Percentiles rank a stretch among this genome's conserved stretches.
Conservation (phyloP, 305 asterid species). For the Petunia hybrid region DNA sequence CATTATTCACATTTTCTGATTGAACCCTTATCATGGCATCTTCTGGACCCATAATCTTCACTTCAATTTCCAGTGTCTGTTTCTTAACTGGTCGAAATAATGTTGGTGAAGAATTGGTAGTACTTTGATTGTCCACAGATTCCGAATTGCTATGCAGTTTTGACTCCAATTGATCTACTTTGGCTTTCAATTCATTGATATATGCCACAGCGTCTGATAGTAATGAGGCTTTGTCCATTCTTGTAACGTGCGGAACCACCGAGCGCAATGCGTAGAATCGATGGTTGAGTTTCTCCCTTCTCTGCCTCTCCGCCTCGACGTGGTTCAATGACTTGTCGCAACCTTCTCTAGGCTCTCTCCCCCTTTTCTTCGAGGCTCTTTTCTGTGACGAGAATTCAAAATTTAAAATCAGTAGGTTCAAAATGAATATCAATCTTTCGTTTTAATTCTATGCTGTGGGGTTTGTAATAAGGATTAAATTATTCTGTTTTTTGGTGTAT, state of each 20-base stretch:
- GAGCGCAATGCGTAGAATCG: constrained; percentile 40
- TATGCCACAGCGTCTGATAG: constrained; percentile 48
- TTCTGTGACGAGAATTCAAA: too few relatives aligned
- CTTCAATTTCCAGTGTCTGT: constrained; percentile 33
- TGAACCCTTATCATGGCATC: constrained; percentile 86
- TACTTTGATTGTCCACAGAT: constrained; percentile 29
- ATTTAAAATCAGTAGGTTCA: background rate
- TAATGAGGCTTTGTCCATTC: constrained; percentile 54
- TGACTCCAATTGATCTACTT: constrained; percentile 40
- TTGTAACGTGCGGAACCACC: constrained; percentile 52
- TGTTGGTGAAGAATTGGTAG: constrained; percentile 27
- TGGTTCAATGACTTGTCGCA: constrained; percentile 23
- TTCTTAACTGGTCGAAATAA: background rate
- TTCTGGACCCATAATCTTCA: constrained; percentile 61
- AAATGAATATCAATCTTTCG: background rate
- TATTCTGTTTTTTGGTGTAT: background rate
- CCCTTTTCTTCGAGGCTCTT: background rate
- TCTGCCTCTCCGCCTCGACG: constrained; percentile 39
- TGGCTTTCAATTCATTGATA: constrained; percentile 45
- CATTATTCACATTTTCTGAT: constrained; percentile 55
- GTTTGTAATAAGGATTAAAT: background rate
- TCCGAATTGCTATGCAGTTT: constrained; percentile 25
- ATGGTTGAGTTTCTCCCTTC: constrained; percentile 38
- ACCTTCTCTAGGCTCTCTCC: constrained; percentile 25
- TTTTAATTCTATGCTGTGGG: background rate